Evolutionary conservation across 2,329 filamentous ascomycete genomes (phyloP), one percentile per base, ranked within the genome.

Genomic region (Pseudogymnoascus pannorum): DNA sequence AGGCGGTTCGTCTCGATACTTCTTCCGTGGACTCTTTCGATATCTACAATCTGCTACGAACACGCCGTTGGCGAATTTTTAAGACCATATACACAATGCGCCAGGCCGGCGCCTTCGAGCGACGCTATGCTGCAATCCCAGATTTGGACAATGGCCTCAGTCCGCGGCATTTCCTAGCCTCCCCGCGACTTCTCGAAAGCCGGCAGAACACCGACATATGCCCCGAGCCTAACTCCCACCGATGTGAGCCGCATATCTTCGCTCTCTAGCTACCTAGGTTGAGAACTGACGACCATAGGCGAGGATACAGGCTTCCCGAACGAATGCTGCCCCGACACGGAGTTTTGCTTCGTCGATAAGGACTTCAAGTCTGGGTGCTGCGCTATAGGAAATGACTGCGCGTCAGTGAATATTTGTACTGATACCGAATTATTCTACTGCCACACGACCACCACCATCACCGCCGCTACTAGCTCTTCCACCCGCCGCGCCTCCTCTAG

Each of bases 311-410:
- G 78, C 62, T 71, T 76, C 58, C 68, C 71, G 51, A 65, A 69
- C 9, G 69, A 68, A 5, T 81, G 79, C 72, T 81, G 79, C 67
- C 62, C 67, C 18, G 76, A 81, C 65, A 67, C 72, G 14, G 67
- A 71, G 44, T 81, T 80, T 68, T 81, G 79, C 71, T 78, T 78
- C 66, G 62, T 80, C 60, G 72, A 75, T 65, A 65, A 67, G 5
- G 64, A 66, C 18, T 69, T 69, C 60, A 64, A 68, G 3, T 63
- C 73, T 4, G 69, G 69, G 58, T 81, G 79, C 70, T 81, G 79
- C 65, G 70, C 72, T 31, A 71, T 70, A 20, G 66, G 76, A 24
- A 76, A 73, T 58, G 69, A 74, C 64, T 81, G 79, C 71, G 72
- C 44, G 24, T 54, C 44, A 3, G 24, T 29, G 44, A 54, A 54